Conservation (phyloP, 2,329 filamentous ascomycete species). For the Trichoderma polysporum region DNA sequence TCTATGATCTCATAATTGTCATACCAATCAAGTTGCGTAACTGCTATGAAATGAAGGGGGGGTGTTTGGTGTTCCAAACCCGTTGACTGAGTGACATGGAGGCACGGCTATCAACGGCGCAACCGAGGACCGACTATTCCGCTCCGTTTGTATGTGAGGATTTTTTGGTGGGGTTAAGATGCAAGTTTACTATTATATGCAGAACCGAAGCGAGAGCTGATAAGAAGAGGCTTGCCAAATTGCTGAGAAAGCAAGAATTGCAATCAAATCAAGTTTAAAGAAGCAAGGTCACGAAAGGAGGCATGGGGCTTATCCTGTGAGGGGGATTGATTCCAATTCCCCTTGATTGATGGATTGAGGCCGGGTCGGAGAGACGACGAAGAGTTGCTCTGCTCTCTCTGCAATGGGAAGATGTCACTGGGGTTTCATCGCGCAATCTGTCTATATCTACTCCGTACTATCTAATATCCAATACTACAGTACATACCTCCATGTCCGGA, state of each 20-base stretch:
- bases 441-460: neutral
- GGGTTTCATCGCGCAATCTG: neutral
- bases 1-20: conserved; percentile 17
- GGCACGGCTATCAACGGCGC: conserved; percentile 14
- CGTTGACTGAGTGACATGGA: neutral
- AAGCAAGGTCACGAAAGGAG: neutral
- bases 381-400: too few relatives aligned
- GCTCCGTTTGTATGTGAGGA: neutral
- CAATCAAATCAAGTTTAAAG: neutral
- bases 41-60: neutral
- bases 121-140: neutral
- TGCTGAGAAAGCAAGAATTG: neutral
- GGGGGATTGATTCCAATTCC: neutral
- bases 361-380: neutral
- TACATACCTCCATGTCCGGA: neutral
- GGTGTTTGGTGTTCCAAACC: neutral
- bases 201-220: neutral
- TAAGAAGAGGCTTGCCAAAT: neutral
- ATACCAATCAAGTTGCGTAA: neutral
- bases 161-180: neutral
- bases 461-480: too few relatives aligned
- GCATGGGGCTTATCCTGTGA: too few relatives aligned
- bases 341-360: neutral
- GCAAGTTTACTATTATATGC: neutral
- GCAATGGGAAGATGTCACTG: neutral